Conservation (phyloP, 352 stramenopile genomes). For the Phytopythium vexans region DNA sequence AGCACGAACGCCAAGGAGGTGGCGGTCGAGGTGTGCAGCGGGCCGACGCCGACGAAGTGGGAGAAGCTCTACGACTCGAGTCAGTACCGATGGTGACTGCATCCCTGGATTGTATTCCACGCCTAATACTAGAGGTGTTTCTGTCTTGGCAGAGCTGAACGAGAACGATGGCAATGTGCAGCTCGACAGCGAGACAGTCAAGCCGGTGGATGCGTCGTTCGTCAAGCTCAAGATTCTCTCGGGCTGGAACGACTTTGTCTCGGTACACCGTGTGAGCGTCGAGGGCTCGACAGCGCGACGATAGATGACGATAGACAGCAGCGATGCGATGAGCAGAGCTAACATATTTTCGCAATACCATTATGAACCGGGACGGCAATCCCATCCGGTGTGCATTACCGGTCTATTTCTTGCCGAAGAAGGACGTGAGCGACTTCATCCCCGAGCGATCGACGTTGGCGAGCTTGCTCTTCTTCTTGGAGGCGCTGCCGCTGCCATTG, state of each 20-base stretch:
- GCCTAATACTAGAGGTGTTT: constrained; percentile 4
- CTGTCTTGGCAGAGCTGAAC: constrained; percentile 41
- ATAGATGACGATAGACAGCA: constrained; percentile 11
- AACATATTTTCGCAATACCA: neutral
- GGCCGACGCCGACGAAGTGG: constrained; percentile 73
- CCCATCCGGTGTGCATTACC: neutral
- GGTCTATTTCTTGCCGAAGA: constrained; percentile 74
- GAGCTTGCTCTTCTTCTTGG: constrained; percentile 83
- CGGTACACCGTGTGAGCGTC: constrained; percentile 73
- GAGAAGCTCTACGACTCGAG: constrained; percentile 74
- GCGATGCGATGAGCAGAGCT: neutral
- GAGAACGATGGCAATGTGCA: constrained; percentile 84
- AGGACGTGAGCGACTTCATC: constrained; percentile 85
- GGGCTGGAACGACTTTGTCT: constrained; percentile 78
- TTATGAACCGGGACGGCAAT: neutral
- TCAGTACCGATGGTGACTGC: constrained; percentile 18
- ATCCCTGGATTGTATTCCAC: neutral
- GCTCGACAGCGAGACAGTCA: constrained; percentile 71
- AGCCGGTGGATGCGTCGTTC: constrained; percentile 70
- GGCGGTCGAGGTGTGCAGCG: constrained; percentile 60
- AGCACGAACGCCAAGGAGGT: constrained; percentile 75
- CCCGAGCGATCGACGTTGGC: constrained; percentile 68
- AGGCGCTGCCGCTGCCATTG: constrained; percentile 11
- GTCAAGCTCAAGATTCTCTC: constrained; percentile 85
- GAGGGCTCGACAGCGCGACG: constrained; percentile 61